Evolutionary conservation across 805 yeast species (phyloP).

Genomic region (Pichia manshurica): DNA sequence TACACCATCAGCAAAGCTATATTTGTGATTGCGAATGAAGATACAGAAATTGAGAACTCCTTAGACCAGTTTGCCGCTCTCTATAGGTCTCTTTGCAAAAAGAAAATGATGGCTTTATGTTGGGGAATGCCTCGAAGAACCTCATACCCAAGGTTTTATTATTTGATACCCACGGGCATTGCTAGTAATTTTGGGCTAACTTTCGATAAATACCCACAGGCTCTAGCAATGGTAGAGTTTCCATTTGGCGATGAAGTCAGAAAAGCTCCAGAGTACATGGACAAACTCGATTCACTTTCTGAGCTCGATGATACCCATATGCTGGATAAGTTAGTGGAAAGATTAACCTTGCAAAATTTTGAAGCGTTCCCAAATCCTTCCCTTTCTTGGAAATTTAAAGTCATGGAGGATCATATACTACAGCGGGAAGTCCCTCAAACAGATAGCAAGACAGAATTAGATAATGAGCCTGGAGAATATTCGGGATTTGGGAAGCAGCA

Average conservation of each 20-base stretch:
- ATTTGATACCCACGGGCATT: constrained; percentile 49
- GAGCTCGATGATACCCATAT: constrained; percentile 15
- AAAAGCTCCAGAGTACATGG: constrained; percentile 42
- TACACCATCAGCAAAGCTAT: constrained; percentile 50
- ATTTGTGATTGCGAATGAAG: constrained; percentile 63
- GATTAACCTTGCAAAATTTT: constrained; percentile 27
- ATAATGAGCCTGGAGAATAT: background rate
- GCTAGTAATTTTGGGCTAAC: constrained; percentile 15
- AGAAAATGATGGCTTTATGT: constrained; percentile 55
- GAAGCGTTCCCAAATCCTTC: constrained; percentile 48
- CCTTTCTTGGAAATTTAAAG: constrained; percentile 58
- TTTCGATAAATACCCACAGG: constrained; percentile 47
- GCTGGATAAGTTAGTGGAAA: constrained; percentile 22
- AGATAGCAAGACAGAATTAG: constrained; percentile 8
- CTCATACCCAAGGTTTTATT: constrained; percentile 51
- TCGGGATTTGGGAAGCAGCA: constrained; percentile 14
- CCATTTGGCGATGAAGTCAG: constrained; percentile 79
- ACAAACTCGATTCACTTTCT: constrained; percentile 21
- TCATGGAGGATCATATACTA: constrained; percentile 58
- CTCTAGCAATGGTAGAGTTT: constrained; percentile 59
- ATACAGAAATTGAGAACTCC: constrained; percentile 36
- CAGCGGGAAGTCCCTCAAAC: constrained; percentile 33
- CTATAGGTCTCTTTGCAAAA: constrained; percentile 50
- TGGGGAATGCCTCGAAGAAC: constrained; percentile 61
- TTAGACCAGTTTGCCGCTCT: constrained; percentile 60